Evolutionary conservation across 2,329 filamentous ascomycete species (phyloP).

Genomic region (Aspergillus quadrilineatus): DNA sequence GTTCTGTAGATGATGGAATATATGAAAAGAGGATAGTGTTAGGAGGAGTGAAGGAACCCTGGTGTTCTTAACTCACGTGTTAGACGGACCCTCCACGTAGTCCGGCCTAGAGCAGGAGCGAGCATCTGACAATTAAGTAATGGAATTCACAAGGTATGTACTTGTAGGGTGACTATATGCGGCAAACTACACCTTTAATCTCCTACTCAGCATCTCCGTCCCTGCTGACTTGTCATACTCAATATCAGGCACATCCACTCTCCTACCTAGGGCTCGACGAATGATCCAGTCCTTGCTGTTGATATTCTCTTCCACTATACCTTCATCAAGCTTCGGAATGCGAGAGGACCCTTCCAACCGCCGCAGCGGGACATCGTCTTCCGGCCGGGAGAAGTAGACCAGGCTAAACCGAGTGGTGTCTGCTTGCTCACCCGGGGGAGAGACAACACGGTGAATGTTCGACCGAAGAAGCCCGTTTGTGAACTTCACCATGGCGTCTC

Average conservation of each 20-base stretch:
- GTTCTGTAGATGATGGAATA: too few relatives aligned
- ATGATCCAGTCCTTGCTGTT: constrained; percentile 47
- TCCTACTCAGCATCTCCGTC: constrained; percentile 36
- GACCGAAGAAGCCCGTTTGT: constrained; percentile 42
- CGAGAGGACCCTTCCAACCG: constrained; percentile 36
- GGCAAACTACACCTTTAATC: constrained; percentile 25
- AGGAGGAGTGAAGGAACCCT: too few relatives aligned
- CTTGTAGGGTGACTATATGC: background rate
- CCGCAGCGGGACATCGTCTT: constrained; percentile 48
- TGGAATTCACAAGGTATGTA: background rate
- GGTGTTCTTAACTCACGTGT: too few relatives aligned
- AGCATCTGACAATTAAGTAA: too few relatives aligned
- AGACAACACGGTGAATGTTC: constrained; percentile 52
- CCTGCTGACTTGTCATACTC: constrained; percentile 35
- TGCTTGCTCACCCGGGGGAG: constrained; percentile 49
- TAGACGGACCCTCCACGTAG: too few relatives aligned
- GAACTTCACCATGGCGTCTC: constrained; percentile 47
- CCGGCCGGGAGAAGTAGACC: constrained; percentile 56
- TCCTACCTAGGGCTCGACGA: constrained; percentile 37
- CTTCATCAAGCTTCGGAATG: constrained; percentile 34
- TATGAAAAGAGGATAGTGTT: too few relatives aligned
- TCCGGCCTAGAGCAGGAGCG: too few relatives aligned
- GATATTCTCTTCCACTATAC: constrained; percentile 35
- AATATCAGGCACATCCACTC: constrained; percentile 30
- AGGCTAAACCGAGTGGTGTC: constrained; percentile 50